These are phyloP conservation scores for Ophiocordyceps camponoti-saundersi DNA, from an alignment of 2,329 filamentous ascomycete species.

Conservation along the genomic window DNA sequence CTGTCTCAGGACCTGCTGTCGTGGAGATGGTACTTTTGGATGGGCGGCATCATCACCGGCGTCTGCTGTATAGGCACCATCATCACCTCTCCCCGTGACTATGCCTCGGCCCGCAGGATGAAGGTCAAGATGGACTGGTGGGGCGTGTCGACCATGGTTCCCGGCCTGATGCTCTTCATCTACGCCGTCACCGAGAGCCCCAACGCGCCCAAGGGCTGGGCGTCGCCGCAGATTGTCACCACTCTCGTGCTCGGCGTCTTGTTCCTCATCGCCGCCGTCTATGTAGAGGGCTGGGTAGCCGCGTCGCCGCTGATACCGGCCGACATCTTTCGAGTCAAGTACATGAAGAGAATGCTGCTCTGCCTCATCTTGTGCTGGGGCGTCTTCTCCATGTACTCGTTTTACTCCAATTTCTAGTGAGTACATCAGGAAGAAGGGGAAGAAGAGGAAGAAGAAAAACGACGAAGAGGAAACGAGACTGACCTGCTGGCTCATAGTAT, in stretches of 20 bases:
- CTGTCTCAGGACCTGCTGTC: constrained; percentile 39
- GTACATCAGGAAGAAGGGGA: too few relatives aligned
- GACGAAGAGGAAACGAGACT: neutral
- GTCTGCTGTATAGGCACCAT: constrained; percentile 26
- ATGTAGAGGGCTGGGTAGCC: constrained; percentile 57
- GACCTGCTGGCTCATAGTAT: constrained; percentile 24
- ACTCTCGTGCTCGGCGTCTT: constrained; percentile 46
- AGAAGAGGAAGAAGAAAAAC: neutral
- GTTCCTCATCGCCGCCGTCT: constrained; percentile 42
- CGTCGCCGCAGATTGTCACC: constrained; percentile 53
- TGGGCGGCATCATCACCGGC: constrained; percentile 42
- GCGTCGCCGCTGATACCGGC: constrained; percentile 52
- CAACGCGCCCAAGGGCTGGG: constrained; percentile 52
- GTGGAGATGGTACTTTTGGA: constrained; percentile 58
- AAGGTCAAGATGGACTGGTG: constrained; percentile 47
- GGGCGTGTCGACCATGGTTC: constrained; percentile 42
- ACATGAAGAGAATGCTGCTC: constrained; percentile 45
- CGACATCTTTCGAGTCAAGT: constrained; percentile 51
- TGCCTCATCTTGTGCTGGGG: constrained; percentile 52
- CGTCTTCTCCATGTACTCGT: constrained; percentile 48
- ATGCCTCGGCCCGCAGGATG: constrained; percentile 9
- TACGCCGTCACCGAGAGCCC: constrained; percentile 60
- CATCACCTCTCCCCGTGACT: constrained; percentile 20
- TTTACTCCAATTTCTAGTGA: constrained; percentile 53
- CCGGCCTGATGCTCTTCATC: constrained; percentile 51